Evolutionary conservation across 805 yeast genomes (phyloP).

Genomic region (Nakazawaea ernobii): DNA sequence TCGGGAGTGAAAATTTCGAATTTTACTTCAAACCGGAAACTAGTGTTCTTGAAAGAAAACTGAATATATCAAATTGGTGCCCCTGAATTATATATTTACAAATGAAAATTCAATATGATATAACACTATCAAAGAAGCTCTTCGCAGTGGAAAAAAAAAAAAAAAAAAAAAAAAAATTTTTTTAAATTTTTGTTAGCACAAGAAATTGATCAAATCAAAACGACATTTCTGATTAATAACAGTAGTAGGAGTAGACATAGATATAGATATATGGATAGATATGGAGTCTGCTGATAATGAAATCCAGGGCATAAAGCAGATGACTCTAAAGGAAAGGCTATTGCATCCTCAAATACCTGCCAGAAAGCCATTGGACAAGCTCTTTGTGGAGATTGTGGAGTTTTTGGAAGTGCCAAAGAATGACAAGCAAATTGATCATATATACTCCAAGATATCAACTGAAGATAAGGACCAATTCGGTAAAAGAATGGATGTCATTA

Average conservation of each 20-base stretch:
- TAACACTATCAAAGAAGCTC: background rate
- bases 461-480: slow-evolving; percentile 3
- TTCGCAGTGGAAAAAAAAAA: background rate
- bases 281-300: background rate
- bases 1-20: background rate
- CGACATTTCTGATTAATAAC: background rate
- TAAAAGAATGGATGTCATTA: slow-evolving; percentile 24
- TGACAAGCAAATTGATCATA: slow-evolving; percentile 8
- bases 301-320: background rate
- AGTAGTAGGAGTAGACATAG: background rate
- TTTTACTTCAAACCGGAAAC: no score
- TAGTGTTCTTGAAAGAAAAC: background rate
- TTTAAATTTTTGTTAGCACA: background rate
- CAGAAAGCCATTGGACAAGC: slow-evolving; percentile 25
- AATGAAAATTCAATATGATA: no score
- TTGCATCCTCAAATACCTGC: slow-evolving; percentile 20
- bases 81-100: no score
- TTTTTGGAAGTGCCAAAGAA: slow-evolving; percentile 12
- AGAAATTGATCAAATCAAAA: slow-evolving; percentile 2
- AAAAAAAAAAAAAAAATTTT: background rate
- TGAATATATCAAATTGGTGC: no score
- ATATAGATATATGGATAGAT: background rate
- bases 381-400: slow-evolving; percentile 22
- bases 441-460: slow-evolving; percentile 8
- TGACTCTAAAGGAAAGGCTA: slow-evolving; percentile 16